A percentile compares a stretch with the other conserved stretches of the same genome.
Conservation (phyloP, 306 rosid species). For the Morella rubra region DNA sequence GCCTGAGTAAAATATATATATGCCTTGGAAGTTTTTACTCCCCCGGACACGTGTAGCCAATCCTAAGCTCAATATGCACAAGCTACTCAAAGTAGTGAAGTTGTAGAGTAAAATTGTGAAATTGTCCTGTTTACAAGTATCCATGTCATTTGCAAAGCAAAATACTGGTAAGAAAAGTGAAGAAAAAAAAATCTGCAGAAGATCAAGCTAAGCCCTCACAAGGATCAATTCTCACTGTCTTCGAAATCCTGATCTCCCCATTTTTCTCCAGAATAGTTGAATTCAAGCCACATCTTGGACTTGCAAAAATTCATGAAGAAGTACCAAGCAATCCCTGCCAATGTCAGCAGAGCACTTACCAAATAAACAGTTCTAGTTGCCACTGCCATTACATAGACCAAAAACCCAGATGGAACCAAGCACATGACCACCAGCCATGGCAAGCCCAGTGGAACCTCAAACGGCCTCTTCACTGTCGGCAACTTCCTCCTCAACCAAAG, state of each 20-base stretch:
- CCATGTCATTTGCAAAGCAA: neutral
- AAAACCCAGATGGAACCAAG: slow-evolving; percentile 58
- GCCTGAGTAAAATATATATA: neutral
- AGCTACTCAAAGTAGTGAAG: neutral
- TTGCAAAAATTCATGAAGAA: slow-evolving; percentile 35
- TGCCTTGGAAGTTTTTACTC: neutral
- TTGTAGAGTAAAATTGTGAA: neutral
- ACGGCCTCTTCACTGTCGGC: slow-evolving; percentile 55
- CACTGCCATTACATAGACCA: slow-evolving; percentile 60
- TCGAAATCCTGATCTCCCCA: slow-evolving; percentile 13
- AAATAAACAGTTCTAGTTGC: slow-evolving; percentile 45
- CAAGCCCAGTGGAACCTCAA: slow-evolving; percentile 54
- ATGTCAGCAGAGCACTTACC: slow-evolving; percentile 44
- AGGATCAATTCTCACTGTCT: slow-evolving; percentile 3
- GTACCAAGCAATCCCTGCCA: slow-evolving; percentile 36
- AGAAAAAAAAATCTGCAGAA: neutral
- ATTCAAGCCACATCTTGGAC: slow-evolving; percentile 31
- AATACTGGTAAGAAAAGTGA: neutral
- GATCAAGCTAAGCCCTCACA: neutral
- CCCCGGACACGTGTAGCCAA: neutral
- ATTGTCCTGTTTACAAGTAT: neutral
- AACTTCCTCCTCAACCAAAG: slow-evolving; percentile 59
- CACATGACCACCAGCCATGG: slow-evolving; percentile 57
- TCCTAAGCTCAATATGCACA: neutral
- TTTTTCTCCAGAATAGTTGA: slow-evolving; percentile 25